Percentiles rank a stretch among this genome's conserved stretches.
These are phyloP conservation scores for Fermentozyma sake DNA, from an alignment of 1,139 yeast species.

Conservation along the genomic window DNA sequence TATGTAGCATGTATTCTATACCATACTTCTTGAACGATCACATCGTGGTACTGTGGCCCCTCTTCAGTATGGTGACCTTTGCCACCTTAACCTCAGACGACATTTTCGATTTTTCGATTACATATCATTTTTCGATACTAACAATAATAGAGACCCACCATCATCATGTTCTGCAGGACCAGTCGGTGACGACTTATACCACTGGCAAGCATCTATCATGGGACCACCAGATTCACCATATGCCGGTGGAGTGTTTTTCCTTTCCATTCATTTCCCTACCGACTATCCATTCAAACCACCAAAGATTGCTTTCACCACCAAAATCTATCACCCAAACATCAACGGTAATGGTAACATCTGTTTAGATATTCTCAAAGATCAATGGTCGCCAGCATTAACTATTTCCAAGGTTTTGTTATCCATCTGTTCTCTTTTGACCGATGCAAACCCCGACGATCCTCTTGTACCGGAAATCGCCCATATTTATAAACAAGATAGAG, in stretches of 20 bases:
- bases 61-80: too few relatives aligned
- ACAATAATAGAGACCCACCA: constrained; percentile 82
- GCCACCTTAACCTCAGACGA: too few relatives aligned
- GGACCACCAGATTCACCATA: constrained; percentile 94
- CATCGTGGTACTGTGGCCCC: too few relatives aligned
- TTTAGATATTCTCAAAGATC: constrained; percentile 79
- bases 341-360: constrained; percentile 86
- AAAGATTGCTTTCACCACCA: constrained; percentile 84
- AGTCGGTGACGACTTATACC: constrained; percentile 91
- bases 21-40: too few relatives aligned
- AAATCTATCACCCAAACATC: constrained; percentile 88
- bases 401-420: constrained; percentile 85
- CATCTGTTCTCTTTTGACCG: constrained; percentile 87
- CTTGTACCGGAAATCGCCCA: constrained; percentile 98
- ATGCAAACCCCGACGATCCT: constrained; percentile 99
- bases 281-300: constrained; percentile 96
- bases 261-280: constrained; percentile 90
- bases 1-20: too few relatives aligned
- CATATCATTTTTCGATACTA: too few relatives aligned
- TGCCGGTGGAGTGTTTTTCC: constrained; percentile 89
- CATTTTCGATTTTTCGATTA: too few relatives aligned
- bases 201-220: constrained; percentile 97
- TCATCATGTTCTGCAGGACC: constrained; percentile 99
- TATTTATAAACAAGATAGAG: constrained; percentile 89
- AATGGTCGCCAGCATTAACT: constrained; percentile 90